Evolutionary conservation across 306 rosid genomes (phyloP).

Genomic region (Fagus sylvatica): DNA sequence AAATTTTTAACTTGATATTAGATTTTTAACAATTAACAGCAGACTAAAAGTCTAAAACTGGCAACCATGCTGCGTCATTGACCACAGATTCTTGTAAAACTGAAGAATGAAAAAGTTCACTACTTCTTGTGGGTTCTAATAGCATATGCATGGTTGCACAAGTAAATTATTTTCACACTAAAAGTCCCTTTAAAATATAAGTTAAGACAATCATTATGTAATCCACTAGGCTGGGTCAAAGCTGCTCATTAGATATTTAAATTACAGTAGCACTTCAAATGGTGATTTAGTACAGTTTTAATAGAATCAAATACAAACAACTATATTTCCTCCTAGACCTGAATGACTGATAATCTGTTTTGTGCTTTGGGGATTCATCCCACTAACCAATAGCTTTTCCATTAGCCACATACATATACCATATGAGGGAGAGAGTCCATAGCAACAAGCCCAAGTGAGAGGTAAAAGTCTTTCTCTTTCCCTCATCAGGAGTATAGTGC

Average conservation of each 20-base stretch:
- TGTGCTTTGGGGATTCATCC: neutral
- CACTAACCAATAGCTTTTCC: neutral
- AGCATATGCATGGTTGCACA: neutral
- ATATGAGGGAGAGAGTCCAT: neutral
- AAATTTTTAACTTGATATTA: constrained; percentile 1
- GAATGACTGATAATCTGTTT: neutral
- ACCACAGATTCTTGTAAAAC: neutral
- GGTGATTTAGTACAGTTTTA: neutral
- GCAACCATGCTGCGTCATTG: neutral
- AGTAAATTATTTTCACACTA: neutral
- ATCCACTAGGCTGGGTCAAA: neutral
- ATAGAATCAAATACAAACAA: neutral
- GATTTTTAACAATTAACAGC: neutral
- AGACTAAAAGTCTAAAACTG: constrained; percentile 2
- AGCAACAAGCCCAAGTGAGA: neutral
- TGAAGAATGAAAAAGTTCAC: neutral
- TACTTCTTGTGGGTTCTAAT: neutral
- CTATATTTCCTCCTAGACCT: neutral
- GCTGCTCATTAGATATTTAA: neutral
- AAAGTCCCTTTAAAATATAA: neutral
- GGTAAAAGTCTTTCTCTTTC: neutral
- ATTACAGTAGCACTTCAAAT: neutral
- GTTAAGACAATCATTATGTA: neutral
- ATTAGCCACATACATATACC: neutral
- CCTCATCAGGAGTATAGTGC: neutral